Evolutionary conservation across 2,329 filamentous ascomycete genomes (phyloP), one percentile per base, ranked within the genome.

Genomic region (Hypoxylon sp.): DNA sequence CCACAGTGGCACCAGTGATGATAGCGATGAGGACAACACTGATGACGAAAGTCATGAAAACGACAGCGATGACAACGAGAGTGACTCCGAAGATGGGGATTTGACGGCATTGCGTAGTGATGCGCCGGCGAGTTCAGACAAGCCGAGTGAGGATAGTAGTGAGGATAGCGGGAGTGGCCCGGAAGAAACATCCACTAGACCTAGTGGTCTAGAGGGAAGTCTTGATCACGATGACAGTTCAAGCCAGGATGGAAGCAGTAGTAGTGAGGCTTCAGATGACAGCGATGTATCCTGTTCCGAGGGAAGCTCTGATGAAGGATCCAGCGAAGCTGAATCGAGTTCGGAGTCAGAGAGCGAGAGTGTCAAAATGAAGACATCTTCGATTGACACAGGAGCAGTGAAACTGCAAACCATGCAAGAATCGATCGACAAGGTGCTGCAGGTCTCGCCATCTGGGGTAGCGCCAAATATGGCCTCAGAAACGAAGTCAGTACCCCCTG

Each of bases 401-500:
- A 61, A 56, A 33, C 3, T 37, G 13, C 13, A 30, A 20, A 14
- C 22, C 5, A 14, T 31, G 1, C 42, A 20, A 30, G n/a, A 48
- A 44, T 13, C 22, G 8, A 11, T 7, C 3, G 30, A 49, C 13
- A 17, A 46, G n/a, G 25, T n/a, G 5, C 54, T 53, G 8, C 63
- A 66, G 17, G 55, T 27, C 14, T n/a, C 61, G 30, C 33, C 63
- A 13, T 44, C 30, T 5, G 68, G 69, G 22, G 4, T 25, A 17
- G 25, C 65, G 14, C 54, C 31, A 13, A 27, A 20, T 13, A 7
- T 14, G 2, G 10, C 54, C 14, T n/a, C 55, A 10, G 31, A 64
- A 31, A 14, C 67, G 10, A 33, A 33, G 51, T 4, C 54, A 66
- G 77, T 79, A 1, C 68, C 76, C 3, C 80, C 82, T 5, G 78